A percentile compares a stretch with the other conserved stretches of the same genome.
These are phyloP conservation scores for Phytophthora foliorum DNA, from an alignment of 352 stramenopile genomes.

Conservation along the genomic window DNA sequence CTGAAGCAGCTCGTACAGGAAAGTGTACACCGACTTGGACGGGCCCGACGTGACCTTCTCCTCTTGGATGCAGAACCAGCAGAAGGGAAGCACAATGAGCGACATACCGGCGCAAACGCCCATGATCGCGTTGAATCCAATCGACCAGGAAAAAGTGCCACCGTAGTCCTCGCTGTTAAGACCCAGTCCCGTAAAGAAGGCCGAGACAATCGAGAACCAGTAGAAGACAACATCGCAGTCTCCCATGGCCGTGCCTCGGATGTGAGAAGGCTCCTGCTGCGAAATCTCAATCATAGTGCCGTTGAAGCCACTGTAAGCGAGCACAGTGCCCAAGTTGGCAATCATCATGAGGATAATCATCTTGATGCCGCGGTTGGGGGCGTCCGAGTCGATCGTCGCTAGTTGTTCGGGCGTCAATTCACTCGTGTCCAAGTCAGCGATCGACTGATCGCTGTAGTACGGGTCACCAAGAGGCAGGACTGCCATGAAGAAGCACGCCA, in stretches of 20 bases:
- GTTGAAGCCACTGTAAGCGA: constrained; percentile 78
- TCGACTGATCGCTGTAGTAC: constrained; percentile 55
- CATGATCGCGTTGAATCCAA: constrained; percentile 74
- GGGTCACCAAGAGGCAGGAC: constrained; percentile 54
- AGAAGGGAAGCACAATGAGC: constrained; percentile 49
- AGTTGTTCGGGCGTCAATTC: constrained; percentile 46
- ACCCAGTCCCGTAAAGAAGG: constrained; percentile 57
- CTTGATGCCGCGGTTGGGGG: constrained; percentile 55
- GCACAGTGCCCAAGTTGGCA: constrained; percentile 80
- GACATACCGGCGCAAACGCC: constrained; percentile 44
- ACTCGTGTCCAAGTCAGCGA: constrained; percentile 36
- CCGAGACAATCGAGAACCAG: constrained; percentile 46
- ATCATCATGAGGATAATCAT: constrained; percentile 77
- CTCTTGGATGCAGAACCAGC: constrained; percentile 63
- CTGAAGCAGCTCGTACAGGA: constrained; percentile 58
- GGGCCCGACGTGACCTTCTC: constrained; percentile 34
- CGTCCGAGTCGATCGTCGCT: constrained; percentile 52
- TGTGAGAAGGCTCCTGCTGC: constrained; percentile 54
- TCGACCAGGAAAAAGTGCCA: constrained; percentile 59
- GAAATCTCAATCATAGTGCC: constrained; percentile 70
- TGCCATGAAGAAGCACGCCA: constrained; percentile 57
- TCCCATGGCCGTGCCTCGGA: constrained; percentile 51
- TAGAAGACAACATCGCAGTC: constrained; percentile 50
- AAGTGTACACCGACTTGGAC: constrained; percentile 47
- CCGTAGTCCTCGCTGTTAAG: constrained; percentile 66